A percentile compares a stretch with the other conserved stretches of the same genome.
These are phyloP conservation scores for Lipomyces kockii DNA, from an alignment of 805 yeast species.

Conservation along the genomic window DNA sequence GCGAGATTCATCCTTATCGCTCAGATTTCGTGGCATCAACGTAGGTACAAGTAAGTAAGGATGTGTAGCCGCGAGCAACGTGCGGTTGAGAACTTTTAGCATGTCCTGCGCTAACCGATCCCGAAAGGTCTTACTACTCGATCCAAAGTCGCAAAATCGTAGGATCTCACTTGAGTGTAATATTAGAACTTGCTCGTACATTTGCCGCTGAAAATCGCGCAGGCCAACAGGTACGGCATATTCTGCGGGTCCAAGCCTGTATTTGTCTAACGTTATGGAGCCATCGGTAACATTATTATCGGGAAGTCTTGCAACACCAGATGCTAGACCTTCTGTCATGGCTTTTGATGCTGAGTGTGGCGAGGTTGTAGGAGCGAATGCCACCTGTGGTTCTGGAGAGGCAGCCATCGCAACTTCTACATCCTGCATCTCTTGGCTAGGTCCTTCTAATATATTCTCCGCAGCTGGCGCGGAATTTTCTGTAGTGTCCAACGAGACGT, in stretches of 20 bases:
- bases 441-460: neutral
- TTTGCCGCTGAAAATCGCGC: conserved; percentile 82
- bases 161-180: conserved; percentile 89
- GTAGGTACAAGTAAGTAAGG: conserved; percentile 86
- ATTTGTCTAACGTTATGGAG: conserved; percentile 30
- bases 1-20: conserved; percentile 38
- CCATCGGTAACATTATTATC: conserved; percentile 25
- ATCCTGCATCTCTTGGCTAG: neutral
- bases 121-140: conserved; percentile 44
- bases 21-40: conserved; percentile 77
- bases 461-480: neutral
- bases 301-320: conserved; percentile 30
- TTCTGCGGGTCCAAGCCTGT: conserved; percentile 52
- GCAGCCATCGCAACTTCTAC: conserved; percentile 9
- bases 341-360: conserved; percentile 21
- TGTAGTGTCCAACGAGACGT: neutral
- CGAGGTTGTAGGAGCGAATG: neutral
- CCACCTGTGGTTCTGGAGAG: conserved; percentile 7
- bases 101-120: conserved; percentile 73
- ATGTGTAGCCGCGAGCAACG: conserved; percentile 82
- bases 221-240: conserved; percentile 82
- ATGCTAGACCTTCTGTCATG: conserved; percentile 28
- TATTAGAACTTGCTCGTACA: conserved; percentile 89
- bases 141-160: conserved; percentile 72
- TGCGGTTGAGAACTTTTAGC: conserved; percentile 72